phyloP scores from a whole-genome alignment of 108 stramenopile genomes.

The Licmophora abbreviata region DNA sequence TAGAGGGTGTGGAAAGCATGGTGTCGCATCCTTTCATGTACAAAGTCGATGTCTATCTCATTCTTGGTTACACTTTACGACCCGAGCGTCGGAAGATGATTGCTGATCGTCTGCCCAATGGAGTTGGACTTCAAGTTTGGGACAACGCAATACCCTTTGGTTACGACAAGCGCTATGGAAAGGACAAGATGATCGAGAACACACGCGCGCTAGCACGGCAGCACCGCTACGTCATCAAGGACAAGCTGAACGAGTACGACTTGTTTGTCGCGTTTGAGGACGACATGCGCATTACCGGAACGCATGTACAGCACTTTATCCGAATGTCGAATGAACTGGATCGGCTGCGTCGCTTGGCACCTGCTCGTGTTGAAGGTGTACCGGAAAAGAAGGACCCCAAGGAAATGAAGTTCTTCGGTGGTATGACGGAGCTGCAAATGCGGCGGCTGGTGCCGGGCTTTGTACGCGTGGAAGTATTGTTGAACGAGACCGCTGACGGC shows the following conservation, averaged over 20 bases:
- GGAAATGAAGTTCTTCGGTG: constrained; percentile 15
- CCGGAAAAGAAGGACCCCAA: neutral
- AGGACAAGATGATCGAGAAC: constrained; percentile 3
- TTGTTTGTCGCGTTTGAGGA: constrained; percentile 56
- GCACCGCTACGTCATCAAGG: constrained; percentile 62
- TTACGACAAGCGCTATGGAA: constrained; percentile 30
- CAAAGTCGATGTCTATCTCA: constrained; percentile 58
- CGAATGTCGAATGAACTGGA: constrained; percentile 38
- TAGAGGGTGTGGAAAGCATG: constrained; percentile 58
- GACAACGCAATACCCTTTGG: constrained; percentile 58
- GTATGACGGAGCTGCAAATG: constrained; percentile 26
- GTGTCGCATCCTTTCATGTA: constrained; percentile 16
- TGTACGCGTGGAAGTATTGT: constrained; percentile 45
- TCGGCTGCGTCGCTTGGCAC: constrained; percentile 3
- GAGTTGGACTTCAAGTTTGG: constrained; percentile 71
- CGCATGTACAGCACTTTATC: constrained; percentile 46
- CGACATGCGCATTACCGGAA: constrained; percentile 48
- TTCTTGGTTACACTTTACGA: constrained; percentile 24
- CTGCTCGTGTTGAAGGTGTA: neutral
- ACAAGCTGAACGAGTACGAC: constrained; percentile 51
- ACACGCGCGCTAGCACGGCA: constrained; percentile 52
- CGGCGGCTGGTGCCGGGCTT: constrained; percentile 52
- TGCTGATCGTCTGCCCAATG: constrained; percentile 38
- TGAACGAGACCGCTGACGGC: constrained; percentile 12
- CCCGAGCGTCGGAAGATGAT: constrained; percentile 39